Evolutionary conservation across 2,329 filamentous ascomycete species (phyloP).

Genomic region (Talaromyces sp.): DNA sequence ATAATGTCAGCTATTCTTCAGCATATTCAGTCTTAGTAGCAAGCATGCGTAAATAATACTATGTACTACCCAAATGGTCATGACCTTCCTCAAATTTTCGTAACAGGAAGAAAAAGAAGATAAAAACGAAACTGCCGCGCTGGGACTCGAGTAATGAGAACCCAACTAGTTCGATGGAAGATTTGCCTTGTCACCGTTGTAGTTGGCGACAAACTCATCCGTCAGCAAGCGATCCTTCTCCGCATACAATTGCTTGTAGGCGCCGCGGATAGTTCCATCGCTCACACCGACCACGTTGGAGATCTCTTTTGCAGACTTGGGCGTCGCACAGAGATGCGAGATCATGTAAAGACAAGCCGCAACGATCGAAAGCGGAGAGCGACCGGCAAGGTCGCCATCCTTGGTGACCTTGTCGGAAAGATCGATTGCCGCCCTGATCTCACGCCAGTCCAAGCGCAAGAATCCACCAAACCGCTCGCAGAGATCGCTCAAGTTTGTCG

Average conservation of each 20-base stretch:
- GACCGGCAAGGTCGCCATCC: constrained; percentile 77
- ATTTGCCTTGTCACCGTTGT: constrained; percentile 63
- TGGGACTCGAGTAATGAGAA: neutral
- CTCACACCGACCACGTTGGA: constrained; percentile 79
- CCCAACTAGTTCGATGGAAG: constrained; percentile 48
- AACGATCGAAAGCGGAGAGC: constrained; percentile 88
- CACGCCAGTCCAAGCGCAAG: constrained; percentile 67
- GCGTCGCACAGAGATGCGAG: constrained; percentile 74
- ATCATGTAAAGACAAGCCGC: constrained; percentile 97
- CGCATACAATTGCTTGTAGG: constrained; percentile 81
- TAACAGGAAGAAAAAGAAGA: neutral
- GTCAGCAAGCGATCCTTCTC: constrained; percentile 70
- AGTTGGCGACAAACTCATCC: constrained; percentile 66
- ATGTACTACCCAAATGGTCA: neutral
- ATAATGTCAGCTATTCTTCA: neutral
- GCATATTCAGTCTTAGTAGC: neutral
- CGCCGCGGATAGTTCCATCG: constrained; percentile 93
- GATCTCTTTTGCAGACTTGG: constrained; percentile 79
- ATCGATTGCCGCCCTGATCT: constrained; percentile 72
- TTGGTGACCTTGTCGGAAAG: constrained; percentile 72
- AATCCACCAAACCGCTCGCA: constrained; percentile 86
- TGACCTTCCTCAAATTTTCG: neutral
- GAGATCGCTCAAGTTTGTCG: constrained; percentile 75
- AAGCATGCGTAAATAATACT: neutral
- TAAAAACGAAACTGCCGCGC: neutral